phyloP scores from a whole-genome alignment of 176 grass and related monocot species.

The Melocanna baccifera region DNA sequence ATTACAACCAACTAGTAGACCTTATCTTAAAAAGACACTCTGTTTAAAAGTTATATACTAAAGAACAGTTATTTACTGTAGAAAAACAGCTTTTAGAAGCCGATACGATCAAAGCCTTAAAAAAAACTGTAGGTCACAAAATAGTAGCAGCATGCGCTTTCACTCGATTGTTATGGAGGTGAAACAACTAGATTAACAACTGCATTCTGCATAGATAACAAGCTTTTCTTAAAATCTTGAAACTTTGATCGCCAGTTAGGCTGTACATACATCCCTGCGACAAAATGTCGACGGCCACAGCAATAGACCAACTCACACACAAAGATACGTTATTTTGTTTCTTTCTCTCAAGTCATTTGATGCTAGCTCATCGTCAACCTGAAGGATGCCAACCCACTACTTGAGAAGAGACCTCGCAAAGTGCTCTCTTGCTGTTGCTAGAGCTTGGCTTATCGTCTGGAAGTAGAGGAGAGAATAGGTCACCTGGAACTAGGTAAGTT shows the following conservation, averaged over 20 bases:
- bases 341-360: background rate
- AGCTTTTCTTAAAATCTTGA: background rate
- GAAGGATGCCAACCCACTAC: conserved; percentile 30
- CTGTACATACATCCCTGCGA: background rate
- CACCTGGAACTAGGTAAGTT: background rate
- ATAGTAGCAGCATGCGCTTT: background rate
- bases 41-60: no score
- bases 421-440: conserved; percentile 65
- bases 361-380: background rate
- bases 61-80: no score
- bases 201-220: background rate
- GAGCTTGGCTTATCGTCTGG: conserved; percentile 58
- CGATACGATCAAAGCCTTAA: no score
- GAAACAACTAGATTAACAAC: background rate
- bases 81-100: no score
- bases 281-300: background rate
- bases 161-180: background rate
- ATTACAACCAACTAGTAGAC: no score
- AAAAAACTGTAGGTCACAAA: background rate
- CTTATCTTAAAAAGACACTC: no score
- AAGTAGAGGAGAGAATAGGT: conserved; percentile 16
- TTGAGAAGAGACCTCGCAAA: conserved; percentile 74
- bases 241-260: background rate
- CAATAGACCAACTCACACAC: background rate
- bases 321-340: background rate